Conservation (phyloP, 2,329 filamentous ascomycete species). For the Amauroascus niger region DNA sequence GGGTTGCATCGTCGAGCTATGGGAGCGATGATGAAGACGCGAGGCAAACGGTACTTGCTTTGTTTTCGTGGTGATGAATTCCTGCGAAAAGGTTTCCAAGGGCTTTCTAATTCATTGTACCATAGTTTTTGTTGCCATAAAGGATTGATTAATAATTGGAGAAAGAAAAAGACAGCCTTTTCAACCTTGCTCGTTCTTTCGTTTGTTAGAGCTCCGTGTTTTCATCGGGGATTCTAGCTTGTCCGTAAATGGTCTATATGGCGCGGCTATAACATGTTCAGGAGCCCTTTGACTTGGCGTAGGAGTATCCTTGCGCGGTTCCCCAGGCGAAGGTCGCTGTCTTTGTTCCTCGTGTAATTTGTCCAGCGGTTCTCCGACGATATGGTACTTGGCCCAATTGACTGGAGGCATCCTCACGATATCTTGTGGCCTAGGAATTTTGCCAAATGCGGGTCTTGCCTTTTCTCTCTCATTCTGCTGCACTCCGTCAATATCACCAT, state of each 20-base stretch:
- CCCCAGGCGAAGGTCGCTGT: conserved; percentile 46
- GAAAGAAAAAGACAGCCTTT: not conserved
- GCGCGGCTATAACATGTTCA: conserved; percentile 47
- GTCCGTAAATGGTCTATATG: conserved; percentile 52
- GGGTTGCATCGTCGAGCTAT: not conserved
- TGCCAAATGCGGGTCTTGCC: conserved; percentile 42
- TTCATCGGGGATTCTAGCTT: conserved; percentile 34
- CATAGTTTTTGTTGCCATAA: not conserved
- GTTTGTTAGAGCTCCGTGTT: conserved; percentile 26
- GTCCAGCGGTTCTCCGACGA: conserved; percentile 77
- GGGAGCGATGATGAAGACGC: not conserved
- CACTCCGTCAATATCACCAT: conserved; percentile 11
- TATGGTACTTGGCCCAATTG: conserved; percentile 89
- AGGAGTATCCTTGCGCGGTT: conserved; percentile 31
- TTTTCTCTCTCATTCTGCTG: not conserved
- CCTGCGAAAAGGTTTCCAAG: not conserved
- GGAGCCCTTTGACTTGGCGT: conserved; percentile 29
- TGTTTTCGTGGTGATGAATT: too few relatives aligned
- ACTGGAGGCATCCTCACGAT: conserved; percentile 78
- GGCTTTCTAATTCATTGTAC: not conserved
- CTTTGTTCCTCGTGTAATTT: conserved; percentile 74
- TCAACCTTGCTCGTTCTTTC: conserved; percentile 23
- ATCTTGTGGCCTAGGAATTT: conserved; percentile 67
- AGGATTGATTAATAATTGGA: not conserved
- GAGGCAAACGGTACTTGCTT: not conserved